phyloP scores from a whole-genome alignment of 768 basidiomycete species.

The Leccinum disarticulatum region DNA sequence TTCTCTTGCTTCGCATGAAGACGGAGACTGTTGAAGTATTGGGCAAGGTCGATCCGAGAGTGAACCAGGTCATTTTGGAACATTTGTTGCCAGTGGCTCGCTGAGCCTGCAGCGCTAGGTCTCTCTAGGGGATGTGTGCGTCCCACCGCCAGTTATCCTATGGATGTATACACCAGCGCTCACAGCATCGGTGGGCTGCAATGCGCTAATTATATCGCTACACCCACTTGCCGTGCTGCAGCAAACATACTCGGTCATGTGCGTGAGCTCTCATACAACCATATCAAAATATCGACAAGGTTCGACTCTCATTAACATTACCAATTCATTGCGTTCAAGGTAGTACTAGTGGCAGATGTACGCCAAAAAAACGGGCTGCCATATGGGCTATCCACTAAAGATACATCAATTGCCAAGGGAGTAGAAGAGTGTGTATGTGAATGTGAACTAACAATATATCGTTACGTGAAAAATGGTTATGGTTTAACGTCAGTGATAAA shows the following conservation, averaged over 20 bases:
- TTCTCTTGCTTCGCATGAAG: constrained; percentile 12
- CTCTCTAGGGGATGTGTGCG: neutral
- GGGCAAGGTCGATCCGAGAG: constrained; percentile 28
- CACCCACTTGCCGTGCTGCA: neutral
- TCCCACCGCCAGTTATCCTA: neutral
- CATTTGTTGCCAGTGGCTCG: constrained; percentile 19
- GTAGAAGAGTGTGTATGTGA: constrained; percentile 3
- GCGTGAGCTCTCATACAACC: no score
- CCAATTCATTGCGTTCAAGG: neutral
- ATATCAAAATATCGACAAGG: no score
- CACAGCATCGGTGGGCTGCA: no score
- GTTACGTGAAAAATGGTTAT: constrained; percentile 11
- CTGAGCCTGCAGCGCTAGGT: constrained; percentile 2
- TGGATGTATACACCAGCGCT: neutral
- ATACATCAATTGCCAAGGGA: constrained; percentile 21
- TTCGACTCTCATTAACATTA: no score
- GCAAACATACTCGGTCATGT: neutral
- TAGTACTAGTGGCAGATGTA: neutral
- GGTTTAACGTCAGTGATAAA: constrained; percentile 12
- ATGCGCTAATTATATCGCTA: neutral
- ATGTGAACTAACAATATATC: constrained; percentile 11
- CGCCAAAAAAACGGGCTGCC: neutral
- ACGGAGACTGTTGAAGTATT: constrained; percentile 30
- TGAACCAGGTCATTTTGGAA: constrained; percentile 27
- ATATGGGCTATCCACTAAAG: constrained; percentile 19